phyloP scores from a whole-genome alignment of 345 rosid genomes.

The Eucalyptus albens region DNA sequence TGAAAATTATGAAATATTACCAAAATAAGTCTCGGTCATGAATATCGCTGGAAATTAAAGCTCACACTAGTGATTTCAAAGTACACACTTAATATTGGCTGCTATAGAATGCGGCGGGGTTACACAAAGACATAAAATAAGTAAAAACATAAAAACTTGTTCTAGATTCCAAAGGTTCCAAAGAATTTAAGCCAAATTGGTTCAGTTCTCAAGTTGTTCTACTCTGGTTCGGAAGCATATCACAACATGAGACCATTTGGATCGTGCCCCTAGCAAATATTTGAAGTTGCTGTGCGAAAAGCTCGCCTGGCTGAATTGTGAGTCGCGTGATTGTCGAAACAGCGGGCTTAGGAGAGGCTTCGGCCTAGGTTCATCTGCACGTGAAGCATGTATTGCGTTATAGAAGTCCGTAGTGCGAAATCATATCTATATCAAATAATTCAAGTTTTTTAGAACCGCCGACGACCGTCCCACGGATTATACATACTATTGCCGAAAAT shows the following conservation, averaged over 20 bases:
- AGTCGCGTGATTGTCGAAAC: neutral
- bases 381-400: neutral
- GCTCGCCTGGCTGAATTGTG: neutral
- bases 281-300: neutral
- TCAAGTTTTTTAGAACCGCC: neutral
- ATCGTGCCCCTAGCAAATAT: neutral
- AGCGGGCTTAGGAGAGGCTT: neutral
- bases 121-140: too few species aligned
- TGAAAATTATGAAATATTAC: too few species aligned
- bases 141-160: too few species aligned
- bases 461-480: neutral
- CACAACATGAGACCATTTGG: neutral
- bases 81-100: too few species aligned
- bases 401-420: neutral
- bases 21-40: too few species aligned
- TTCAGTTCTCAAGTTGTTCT: too few species aligned
- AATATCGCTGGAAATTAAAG: too few species aligned
- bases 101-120: accelerated
- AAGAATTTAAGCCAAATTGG: too few species aligned
- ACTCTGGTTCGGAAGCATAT: neutral
- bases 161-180: too few species aligned
- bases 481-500: neutral
- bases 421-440: neutral
- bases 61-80: too few species aligned
- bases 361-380: neutral